These are phyloP conservation scores for Gaertneriomyces sp. DNA, from an alignment of 192 early-diverging fungal genomes.

Conservation along the genomic window DNA sequence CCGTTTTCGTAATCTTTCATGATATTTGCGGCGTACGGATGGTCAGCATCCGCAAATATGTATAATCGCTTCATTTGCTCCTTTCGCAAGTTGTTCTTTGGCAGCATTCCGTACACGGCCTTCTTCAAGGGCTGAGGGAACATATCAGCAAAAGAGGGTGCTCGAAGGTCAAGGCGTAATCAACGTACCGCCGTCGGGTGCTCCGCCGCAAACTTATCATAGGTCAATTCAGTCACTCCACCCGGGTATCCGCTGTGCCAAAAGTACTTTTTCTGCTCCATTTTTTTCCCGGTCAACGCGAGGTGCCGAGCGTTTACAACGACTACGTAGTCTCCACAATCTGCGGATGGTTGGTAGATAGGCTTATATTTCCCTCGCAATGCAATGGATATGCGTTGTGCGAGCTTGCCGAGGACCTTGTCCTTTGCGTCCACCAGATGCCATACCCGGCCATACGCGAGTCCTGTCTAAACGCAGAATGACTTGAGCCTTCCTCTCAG, in stretches of 20 bases:
- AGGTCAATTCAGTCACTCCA: slow-evolving; percentile 75
- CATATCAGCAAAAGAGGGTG: background rate
- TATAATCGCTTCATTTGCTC: slow-evolving; percentile 69
- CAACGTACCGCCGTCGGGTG: slow-evolving; percentile 67
- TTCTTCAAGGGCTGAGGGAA: slow-evolving; percentile 63
- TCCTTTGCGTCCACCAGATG: slow-evolving; percentile 86
- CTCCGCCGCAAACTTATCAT: slow-evolving; percentile 69
- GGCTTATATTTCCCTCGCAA: slow-evolving; percentile 98
- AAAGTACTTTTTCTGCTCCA: slow-evolving; percentile 78
- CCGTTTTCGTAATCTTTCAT: slow-evolving; percentile 63
- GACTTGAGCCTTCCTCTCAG: background rate
- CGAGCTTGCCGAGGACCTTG: slow-evolving; percentile 81
- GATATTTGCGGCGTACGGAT: slow-evolving; percentile 85
- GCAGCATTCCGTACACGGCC: slow-evolving; percentile 91
- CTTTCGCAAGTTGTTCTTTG: slow-evolving; percentile 86
- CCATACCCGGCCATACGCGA: slow-evolving; percentile 74
- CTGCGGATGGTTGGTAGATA: slow-evolving; percentile 82
- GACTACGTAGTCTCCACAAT: slow-evolving; percentile 95
- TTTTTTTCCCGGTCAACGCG: slow-evolving; percentile 77
- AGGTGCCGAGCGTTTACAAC: slow-evolving; percentile 87
- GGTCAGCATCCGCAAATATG: slow-evolving; percentile 80
- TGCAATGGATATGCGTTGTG: slow-evolving; percentile 79
- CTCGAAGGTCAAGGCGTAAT: background rate
- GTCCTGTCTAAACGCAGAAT: slow-evolving; percentile 19
- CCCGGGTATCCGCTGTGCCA: slow-evolving; percentile 86